A percentile compares a stretch with the other conserved stretches of the same genome.
These are phyloP conservation scores for Cercophora sp. DNA, from an alignment of 495 filamentous ascomycete genomes.

Conservation along the genomic window DNA sequence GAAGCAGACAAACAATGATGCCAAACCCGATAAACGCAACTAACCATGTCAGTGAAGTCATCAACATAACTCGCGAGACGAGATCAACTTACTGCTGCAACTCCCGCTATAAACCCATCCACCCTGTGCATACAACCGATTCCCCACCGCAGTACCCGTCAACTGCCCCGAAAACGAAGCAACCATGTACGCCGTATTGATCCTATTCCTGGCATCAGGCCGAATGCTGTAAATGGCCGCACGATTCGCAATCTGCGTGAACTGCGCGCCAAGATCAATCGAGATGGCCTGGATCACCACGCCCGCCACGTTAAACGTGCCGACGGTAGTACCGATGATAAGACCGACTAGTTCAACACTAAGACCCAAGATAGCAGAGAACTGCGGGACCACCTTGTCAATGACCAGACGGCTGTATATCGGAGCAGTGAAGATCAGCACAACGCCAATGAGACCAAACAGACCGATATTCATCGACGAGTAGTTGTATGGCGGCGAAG, in stretches of 20 bases:
- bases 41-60: constrained; percentile 1
- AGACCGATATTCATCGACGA: constrained; percentile 65
- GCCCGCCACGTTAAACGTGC: constrained; percentile 62
- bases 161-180: constrained; percentile 67
- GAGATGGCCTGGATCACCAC: constrained; percentile 71
- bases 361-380: constrained; percentile 62
- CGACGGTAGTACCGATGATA: constrained; percentile 65
- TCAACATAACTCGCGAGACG: neutral
- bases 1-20: constrained; percentile 51
- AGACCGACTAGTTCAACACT: constrained; percentile 57
- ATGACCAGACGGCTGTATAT: constrained; percentile 67
- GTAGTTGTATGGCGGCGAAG: constrained; percentile 64
- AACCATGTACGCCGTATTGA: constrained; percentile 84
- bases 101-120: constrained; percentile 70
- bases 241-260: constrained; percentile 70
- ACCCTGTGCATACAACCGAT: constrained; percentile 57
- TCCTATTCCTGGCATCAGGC: constrained; percentile 66
- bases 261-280: constrained; percentile 70
- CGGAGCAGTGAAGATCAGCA: constrained; percentile 61
- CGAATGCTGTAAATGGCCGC: constrained; percentile 67
- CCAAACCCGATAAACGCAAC: constrained; percentile 61
- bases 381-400: constrained; percentile 61
- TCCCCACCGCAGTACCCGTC: constrained; percentile 65
- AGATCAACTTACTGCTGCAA: constrained; percentile 45
- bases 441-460: constrained; percentile 74